Evolutionary conservation across 805 yeast genomes (phyloP).

Genomic region (Saccharomycopsis fibuligera): DNA sequence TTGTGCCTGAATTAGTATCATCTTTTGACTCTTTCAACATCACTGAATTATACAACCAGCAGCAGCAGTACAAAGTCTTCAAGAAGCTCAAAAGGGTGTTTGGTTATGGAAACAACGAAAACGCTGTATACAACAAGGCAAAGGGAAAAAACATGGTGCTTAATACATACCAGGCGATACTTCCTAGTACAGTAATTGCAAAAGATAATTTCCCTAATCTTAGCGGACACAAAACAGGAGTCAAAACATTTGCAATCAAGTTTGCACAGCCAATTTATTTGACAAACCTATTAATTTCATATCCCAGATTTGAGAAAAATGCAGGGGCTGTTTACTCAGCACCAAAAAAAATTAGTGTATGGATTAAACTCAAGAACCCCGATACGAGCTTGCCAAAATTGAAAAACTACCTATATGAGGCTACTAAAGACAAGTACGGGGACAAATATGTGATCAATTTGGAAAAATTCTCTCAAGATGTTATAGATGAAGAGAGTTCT

Average conservation of each 20-base stretch:
- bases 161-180: constrained; percentile 20
- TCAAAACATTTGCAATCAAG: constrained; percentile 28
- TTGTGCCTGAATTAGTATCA: constrained; percentile 12
- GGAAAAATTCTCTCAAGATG: constrained; percentile 11
- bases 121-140: background rate
- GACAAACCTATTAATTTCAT: constrained; percentile 31
- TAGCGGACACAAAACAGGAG: constrained; percentile 11
- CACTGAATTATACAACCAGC: constrained; percentile 4
- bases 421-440: constrained; percentile 4
- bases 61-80: background rate
- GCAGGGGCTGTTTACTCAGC: constrained; percentile 34
- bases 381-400: constrained; percentile 8
- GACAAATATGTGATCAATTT: constrained; percentile 14
- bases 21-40: constrained; percentile 18
- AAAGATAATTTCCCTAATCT: constrained; percentile 11
- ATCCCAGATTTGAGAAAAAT: constrained; percentile 33
- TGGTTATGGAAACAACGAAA: background rate
- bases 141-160: constrained; percentile 13
- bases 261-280: constrained; percentile 35
- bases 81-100: background rate
- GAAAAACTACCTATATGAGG: constrained; percentile 4
- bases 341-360: constrained; percentile 32
- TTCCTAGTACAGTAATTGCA: constrained; percentile 10
- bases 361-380: constrained; percentile 25
- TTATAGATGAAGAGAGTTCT: background rate